Evolutionary conservation across 768 basidiomycete species (phyloP).

Genomic region (Lactifluus volemus): DNA sequence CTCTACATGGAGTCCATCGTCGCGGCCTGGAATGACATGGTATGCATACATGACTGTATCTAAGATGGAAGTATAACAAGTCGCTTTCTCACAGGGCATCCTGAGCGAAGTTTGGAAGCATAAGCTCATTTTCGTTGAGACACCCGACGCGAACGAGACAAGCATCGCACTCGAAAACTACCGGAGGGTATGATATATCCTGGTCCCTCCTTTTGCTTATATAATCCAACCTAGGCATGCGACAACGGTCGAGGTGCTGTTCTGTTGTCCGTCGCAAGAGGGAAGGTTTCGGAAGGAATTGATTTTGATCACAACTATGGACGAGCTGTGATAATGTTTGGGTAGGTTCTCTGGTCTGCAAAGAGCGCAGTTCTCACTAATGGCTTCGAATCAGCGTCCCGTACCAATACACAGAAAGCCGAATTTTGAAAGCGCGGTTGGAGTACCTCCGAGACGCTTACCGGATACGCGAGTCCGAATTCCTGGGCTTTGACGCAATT

Average conservation of each 20-base stretch:
- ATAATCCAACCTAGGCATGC: constrained; percentile 58
- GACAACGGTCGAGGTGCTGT: constrained; percentile 98
- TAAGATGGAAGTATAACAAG: not conserved
- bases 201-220: not conserved
- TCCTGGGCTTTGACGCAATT: constrained; percentile 99
- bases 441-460: constrained; percentile 98
- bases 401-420: constrained; percentile 96
- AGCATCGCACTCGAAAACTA: constrained; percentile 98
- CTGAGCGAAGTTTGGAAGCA: constrained; percentile 99
- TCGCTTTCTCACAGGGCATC: constrained; percentile 59
- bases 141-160: constrained; percentile 97
- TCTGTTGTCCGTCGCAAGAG: constrained; percentile 92
- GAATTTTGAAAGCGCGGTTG: constrained; percentile 92
- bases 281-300: constrained; percentile 99
- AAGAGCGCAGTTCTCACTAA: not conserved
- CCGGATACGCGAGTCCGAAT: constrained; percentile 96
- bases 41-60: constrained; percentile 32
- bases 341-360: constrained; percentile 40
- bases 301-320: constrained; percentile 99
- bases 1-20: constrained; percentile 99
- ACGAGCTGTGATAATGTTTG: constrained; percentile 99
- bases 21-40: constrained; percentile 99
- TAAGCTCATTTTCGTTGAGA: constrained; percentile 98
- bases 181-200: constrained; percentile 52
- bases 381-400: constrained; percentile 51